phyloP scores from a whole-genome alignment of 2,329 filamentous ascomycete genomes.

The Colletotrichum zoysiae region DNA sequence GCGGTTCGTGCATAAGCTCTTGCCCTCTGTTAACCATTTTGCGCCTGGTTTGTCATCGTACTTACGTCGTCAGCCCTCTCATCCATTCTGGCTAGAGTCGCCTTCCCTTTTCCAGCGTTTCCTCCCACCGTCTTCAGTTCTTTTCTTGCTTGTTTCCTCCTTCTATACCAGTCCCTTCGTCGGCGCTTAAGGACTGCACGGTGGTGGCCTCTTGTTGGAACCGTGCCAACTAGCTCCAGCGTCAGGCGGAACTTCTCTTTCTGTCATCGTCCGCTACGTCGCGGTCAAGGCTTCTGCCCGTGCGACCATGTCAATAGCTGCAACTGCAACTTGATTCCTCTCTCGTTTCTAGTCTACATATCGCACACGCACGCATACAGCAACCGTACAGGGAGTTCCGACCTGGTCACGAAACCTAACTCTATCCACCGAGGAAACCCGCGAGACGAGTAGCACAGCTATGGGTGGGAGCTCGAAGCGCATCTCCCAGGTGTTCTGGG shows the following conservation, averaged over 20 bases:
- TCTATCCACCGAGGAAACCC: too few relatives aligned
- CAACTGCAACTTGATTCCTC: neutral
- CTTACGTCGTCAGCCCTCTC: neutral
- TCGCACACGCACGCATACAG: neutral
- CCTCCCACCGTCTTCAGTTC: neutral
- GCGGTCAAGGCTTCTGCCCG: neutral
- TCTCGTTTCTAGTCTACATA: neutral
- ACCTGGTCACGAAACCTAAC: neutral
- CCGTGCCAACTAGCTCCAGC: neutral
- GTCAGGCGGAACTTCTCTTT: neutral
- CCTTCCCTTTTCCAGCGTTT: neutral
- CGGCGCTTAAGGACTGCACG: neutral
- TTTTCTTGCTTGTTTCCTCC: neutral
- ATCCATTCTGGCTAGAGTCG: neutral
- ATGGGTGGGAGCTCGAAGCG: constrained; percentile 14
- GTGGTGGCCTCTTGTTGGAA: neutral
- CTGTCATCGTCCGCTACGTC: neutral
- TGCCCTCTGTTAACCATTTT: neutral
- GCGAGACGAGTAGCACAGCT: neutral
- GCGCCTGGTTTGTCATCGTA: neutral
- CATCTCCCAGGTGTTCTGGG: constrained; percentile 44
- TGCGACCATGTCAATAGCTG: neutral
- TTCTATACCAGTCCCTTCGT: constrained; percentile 6
- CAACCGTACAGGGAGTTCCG: neutral
- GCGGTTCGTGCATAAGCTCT: too few relatives aligned